phyloP scores from a whole-genome alignment of 1,284 basidiomycete genomes.

The Microbotryum silenes-acaulis region DNA sequence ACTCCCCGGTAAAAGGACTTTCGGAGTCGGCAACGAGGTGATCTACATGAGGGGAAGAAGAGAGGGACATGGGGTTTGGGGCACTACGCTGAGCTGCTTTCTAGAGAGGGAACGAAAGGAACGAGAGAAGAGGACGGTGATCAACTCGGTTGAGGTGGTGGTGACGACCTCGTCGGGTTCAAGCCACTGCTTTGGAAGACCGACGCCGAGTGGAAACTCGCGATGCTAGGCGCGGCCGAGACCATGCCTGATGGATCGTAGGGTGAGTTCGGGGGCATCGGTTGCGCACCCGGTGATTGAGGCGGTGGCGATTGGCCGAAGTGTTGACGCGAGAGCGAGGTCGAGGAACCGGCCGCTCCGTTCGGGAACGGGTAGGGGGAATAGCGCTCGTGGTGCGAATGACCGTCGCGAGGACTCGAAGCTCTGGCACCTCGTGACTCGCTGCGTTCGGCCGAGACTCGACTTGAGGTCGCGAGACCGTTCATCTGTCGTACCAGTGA shows the following conservation, averaged over 20 bases:
- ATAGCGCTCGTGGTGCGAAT: slow-evolving; percentile 1
- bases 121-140: too few species aligned
- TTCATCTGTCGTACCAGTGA: slow-evolving; percentile 22
- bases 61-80: too few species aligned
- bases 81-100: too few species aligned
- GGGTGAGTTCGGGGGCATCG: neutral
- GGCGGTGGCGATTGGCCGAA: neutral
- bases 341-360: neutral
- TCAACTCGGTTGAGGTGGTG: too few species aligned
- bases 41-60: too few species aligned
- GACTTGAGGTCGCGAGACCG: slow-evolving; percentile 16
- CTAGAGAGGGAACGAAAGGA: too few species aligned
- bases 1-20: too few species aligned
- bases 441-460: neutral
- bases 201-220: slow-evolving; percentile 18
- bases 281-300: neutral
- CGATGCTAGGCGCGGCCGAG: slow-evolving; percentile 7
- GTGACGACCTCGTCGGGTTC: too few species aligned
- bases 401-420: neutral
- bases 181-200: neutral
- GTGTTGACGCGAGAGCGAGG: neutral
- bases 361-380: slow-evolving; percentile 2
- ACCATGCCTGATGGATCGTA: neutral
- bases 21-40: too few species aligned
- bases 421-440: slow-evolving; percentile 4